These are phyloP conservation scores for Phialophora macrospora DNA, from an alignment of 2,329 filamentous ascomycete species.

Conservation along the genomic window DNA sequence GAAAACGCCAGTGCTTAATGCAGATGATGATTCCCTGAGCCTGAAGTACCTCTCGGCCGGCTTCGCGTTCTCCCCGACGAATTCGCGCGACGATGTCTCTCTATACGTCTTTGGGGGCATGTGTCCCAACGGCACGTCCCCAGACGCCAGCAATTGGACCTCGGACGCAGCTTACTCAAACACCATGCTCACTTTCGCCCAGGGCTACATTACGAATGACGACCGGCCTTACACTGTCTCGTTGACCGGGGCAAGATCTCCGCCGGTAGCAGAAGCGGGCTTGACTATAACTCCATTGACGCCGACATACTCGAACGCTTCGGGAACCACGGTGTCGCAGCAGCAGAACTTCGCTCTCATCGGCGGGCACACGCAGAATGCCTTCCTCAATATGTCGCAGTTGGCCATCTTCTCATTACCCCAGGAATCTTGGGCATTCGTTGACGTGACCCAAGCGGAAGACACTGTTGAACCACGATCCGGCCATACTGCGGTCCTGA, in stretches of 20 bases:
- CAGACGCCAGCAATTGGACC: conserved; percentile 63
- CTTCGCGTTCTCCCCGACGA: conserved; percentile 70
- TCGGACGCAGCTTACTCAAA: conserved; percentile 77
- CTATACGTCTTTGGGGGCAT: conserved; percentile 87
- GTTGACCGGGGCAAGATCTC: conserved; percentile 59
- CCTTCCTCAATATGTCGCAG: conserved; percentile 94
- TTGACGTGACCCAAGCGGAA: conserved; percentile 63
- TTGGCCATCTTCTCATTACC: conserved; percentile 86
- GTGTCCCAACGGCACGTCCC: conserved; percentile 62
- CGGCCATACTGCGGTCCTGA: conserved; percentile 84
- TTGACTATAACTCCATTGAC: conserved; percentile 78
- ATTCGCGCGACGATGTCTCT: conserved; percentile 57
- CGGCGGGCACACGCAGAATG: conserved; percentile 79
- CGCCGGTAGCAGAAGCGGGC: conserved; percentile 81
- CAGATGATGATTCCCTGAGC: conserved; percentile 47
- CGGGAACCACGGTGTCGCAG: conserved; percentile 66
- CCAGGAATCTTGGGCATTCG: conserved; percentile 83
- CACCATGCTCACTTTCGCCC: conserved; percentile 71
- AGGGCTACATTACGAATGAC: conserved; percentile 38
- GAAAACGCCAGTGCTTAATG: conserved; percentile 51
- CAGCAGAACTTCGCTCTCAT: conserved; percentile 79
- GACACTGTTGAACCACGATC: conserved; percentile 74
- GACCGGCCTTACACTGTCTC: conserved; percentile 45
- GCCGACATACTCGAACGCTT: conserved; percentile 71
- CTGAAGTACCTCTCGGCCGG: conserved; percentile 64